These are phyloP conservation scores for Pestalotiopsis sp. DNA, from an alignment of 2,329 filamentous ascomycete species.

Conservation along the genomic window DNA sequence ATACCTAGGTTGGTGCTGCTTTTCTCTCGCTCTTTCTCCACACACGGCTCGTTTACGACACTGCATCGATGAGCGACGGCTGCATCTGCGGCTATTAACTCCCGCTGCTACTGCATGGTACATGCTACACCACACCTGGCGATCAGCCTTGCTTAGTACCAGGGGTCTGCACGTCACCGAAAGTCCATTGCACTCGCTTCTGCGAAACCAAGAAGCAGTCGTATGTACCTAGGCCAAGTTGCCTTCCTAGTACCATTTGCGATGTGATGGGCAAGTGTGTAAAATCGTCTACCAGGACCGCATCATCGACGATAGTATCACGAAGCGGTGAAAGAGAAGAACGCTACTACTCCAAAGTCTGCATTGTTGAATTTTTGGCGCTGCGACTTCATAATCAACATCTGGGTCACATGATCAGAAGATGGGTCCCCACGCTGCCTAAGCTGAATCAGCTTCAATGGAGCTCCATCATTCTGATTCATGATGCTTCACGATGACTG, in stretches of 20 bases:
- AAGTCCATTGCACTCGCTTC: not conserved
- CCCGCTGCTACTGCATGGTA: not conserved
- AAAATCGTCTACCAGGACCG: not conserved
- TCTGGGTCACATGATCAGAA: slow-evolving; percentile 3
- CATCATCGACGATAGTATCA: not conserved
- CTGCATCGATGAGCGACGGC: not conserved
- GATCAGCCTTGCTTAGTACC: not conserved
- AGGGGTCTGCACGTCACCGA: not conserved
- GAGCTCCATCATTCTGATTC: not conserved
- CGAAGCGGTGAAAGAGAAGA: slow-evolving; percentile 3
- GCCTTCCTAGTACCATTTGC: not conserved
- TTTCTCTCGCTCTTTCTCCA: not conserved
- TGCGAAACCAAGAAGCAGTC: not conserved
- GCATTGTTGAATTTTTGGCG: not conserved
- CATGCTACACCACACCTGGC: not conserved
- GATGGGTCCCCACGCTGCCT: not conserved
- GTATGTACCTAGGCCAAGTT: not conserved
- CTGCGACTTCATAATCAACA: not conserved
- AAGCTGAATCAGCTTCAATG: not conserved
- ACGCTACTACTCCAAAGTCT: not conserved
- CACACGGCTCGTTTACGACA: not conserved
- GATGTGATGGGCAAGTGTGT: not conserved
- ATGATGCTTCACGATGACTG: not conserved
- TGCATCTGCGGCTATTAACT: slow-evolving; percentile 3
- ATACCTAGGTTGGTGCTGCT: not conserved